These are phyloP conservation scores for Pseudogymnoascus sp. DNA, from an alignment of 2,329 filamentous ascomycete genomes.

Conservation along the genomic window DNA sequence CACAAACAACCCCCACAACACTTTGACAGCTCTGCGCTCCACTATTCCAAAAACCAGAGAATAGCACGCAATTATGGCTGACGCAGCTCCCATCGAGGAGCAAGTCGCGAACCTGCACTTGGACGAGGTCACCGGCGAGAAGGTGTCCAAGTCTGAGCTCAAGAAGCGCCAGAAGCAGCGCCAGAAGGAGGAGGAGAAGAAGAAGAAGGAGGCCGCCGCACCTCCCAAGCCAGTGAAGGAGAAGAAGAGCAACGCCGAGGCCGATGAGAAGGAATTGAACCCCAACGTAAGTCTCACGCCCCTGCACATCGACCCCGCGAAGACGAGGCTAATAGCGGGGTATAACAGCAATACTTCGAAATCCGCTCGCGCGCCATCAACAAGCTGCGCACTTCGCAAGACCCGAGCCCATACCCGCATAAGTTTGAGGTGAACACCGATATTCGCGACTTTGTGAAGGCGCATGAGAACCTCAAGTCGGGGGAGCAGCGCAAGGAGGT, in stretches of 20 bases:
- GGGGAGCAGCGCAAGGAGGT: slow-evolving; percentile 74
- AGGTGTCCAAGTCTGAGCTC: slow-evolving; percentile 73
- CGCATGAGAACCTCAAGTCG: slow-evolving; percentile 76
- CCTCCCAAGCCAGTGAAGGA: slow-evolving; percentile 51
- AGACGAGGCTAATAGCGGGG: background rate
- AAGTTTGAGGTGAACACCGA: slow-evolving; percentile 83
- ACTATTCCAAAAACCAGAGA: background rate
- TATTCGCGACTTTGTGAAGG: slow-evolving; percentile 67
- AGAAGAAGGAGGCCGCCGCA: slow-evolving; percentile 68
- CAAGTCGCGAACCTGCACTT: slow-evolving; percentile 66
- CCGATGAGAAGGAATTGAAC: slow-evolving; percentile 64
- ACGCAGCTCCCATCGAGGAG: slow-evolving; percentile 22
- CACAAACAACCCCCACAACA: slow-evolving; percentile 5
- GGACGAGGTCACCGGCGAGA: slow-evolving; percentile 90
- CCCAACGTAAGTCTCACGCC: slow-evolving; percentile 51
- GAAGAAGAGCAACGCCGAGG: slow-evolving; percentile 47
- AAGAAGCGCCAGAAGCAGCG: slow-evolving; percentile 95
- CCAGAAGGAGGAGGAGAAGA: slow-evolving; percentile 81
- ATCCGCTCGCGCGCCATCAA: slow-evolving; percentile 80
- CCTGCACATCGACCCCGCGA: background rate
- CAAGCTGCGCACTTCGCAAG: slow-evolving; percentile 63
- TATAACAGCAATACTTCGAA: slow-evolving; percentile 78
- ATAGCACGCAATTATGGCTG: slow-evolving; percentile 24
- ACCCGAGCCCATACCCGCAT: slow-evolving; percentile 86
- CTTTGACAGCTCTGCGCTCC: slow-evolving; percentile 6